Evolutionary conservation across 306 rosid genomes (phyloP), one percentile per base, ranked within the genome.

Genomic region (Herpetospermum pedunculosum): DNA sequence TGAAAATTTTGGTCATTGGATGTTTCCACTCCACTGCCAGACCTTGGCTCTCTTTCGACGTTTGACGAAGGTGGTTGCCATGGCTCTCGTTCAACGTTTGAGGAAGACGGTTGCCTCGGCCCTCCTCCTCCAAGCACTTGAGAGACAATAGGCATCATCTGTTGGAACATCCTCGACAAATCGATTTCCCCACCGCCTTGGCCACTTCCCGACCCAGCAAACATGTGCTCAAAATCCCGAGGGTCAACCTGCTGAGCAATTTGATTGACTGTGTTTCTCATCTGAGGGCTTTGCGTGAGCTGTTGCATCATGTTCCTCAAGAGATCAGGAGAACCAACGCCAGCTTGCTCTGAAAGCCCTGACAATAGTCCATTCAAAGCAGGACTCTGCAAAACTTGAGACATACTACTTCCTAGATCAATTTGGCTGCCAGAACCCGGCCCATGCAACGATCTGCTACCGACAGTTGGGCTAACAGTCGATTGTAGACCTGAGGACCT

Each of bases 131-230:
- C 86, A 75, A 91, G 84, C 79, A 89, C 99, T 63, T 35, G 91
- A 74, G 99, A 87, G 72, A 91, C 99, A 72, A 95, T 81, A 32
- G 99, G 97, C 96, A 95, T 88, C 97, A 95, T 91, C 87, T 91
- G 96, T 81, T 91, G 99, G 80, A 94, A 76, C 92, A 94, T 89
- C 78, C 92, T 88, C 23, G 96, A 87, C 71, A 91, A 83, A 83
- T 94, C 92, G 11, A 91, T 37, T n/a, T n/a, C n/a, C 34, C 97
- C 91, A 37, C 97, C 90, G 69, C 90, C 88, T 75, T 89, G 95
- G 77, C 87, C 94, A 68, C 91, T 80, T 62, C 79, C 96, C 67
- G 75, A 77, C 53, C 94, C 97, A 29, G 87, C 15, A 84, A 94
- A 89, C 89, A 94, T 80, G 80, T 77, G 87, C 23, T 83, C 91